These are phyloP conservation scores for Penicillium salamii DNA, from an alignment of 495 filamentous ascomycete species.

Conservation along the genomic window DNA sequence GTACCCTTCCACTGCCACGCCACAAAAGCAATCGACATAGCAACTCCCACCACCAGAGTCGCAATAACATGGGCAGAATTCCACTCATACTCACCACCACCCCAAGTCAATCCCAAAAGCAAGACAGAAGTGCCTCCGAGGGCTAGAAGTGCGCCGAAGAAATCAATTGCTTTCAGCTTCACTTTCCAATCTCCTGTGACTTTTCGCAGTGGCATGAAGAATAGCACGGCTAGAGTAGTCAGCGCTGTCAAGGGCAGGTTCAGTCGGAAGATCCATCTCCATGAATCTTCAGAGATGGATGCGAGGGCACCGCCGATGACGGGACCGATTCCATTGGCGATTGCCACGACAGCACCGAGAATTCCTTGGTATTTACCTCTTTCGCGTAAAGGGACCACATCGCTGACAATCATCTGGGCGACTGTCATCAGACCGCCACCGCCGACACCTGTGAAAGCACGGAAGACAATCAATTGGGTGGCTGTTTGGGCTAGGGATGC, in stretches of 20 bases:
- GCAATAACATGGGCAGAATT: conserved; percentile 45
- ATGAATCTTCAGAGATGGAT: conserved; percentile 35
- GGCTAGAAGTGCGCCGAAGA: conserved; percentile 36
- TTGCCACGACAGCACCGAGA: conserved; percentile 51
- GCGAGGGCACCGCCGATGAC: conserved; percentile 53
- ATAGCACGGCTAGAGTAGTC: conserved; percentile 47
- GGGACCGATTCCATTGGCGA: conserved; percentile 54
- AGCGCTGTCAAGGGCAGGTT: conserved; percentile 47
- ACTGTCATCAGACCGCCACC: conserved; percentile 56
- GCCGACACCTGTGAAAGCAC: conserved; percentile 54
- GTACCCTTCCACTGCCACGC: conserved; percentile 49
- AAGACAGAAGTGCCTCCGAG: conserved; percentile 46
- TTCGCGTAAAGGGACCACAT: conserved; percentile 53
- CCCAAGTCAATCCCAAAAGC: conserved; percentile 49
- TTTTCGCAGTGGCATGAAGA: conserved; percentile 49
- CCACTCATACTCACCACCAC: conserved; percentile 51
- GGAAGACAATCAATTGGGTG: conserved; percentile 52
- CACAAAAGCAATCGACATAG: conserved; percentile 42
- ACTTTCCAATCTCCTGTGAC: conserved; percentile 49
- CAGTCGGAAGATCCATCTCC: conserved; percentile 58
- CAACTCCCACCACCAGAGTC: conserved; percentile 45
- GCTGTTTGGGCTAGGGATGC: conserved; percentile 50
- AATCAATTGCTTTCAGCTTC: conserved; percentile 50
- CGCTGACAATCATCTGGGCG: conserved; percentile 53
- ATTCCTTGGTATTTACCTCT: conserved; percentile 60